Conservation (phyloP, 805 yeast species). For the Saturnispora halmiae region DNA sequence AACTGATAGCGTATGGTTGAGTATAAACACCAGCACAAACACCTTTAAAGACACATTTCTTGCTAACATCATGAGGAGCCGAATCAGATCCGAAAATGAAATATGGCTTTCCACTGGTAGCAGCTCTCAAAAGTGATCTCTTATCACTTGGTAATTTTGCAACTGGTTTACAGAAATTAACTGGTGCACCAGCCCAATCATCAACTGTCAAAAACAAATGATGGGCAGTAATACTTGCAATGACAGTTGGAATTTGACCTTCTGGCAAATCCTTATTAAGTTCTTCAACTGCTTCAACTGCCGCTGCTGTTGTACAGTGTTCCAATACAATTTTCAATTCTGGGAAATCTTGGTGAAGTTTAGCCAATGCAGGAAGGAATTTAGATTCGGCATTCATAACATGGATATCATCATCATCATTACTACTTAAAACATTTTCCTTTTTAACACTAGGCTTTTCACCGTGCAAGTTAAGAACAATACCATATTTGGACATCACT, state of each 20-base stretch:
- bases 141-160: constrained; percentile 87
- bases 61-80: constrained; percentile 88
- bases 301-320: constrained; percentile 90
- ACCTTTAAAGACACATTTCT: constrained; percentile 66
- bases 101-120: constrained; percentile 82
- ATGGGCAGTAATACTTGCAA: constrained; percentile 94
- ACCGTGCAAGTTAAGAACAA: constrained; percentile 88
- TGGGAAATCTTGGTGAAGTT: constrained; percentile 78
- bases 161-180: constrained; percentile 95
- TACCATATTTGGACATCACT: constrained; percentile 70
- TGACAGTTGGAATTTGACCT: constrained; percentile 45
- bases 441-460: constrained; percentile 66
- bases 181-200: constrained; percentile 94
- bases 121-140: constrained; percentile 75
- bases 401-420: constrained; percentile 59
- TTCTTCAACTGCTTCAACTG: constrained; percentile 64
- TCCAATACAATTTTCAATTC: constrained; percentile 78
- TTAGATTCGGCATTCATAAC: constrained; percentile 90
- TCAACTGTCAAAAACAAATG: constrained; percentile 84
- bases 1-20: constrained; percentile 72
- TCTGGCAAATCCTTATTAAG: constrained; percentile 41
- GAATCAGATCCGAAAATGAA: constrained; percentile 97
- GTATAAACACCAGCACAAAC: constrained; percentile 99
- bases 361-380: constrained; percentile 79
- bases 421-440: constrained; percentile 11